phyloP scores from a whole-genome alignment of 306 rosid species.

The Morella rubra region DNA sequence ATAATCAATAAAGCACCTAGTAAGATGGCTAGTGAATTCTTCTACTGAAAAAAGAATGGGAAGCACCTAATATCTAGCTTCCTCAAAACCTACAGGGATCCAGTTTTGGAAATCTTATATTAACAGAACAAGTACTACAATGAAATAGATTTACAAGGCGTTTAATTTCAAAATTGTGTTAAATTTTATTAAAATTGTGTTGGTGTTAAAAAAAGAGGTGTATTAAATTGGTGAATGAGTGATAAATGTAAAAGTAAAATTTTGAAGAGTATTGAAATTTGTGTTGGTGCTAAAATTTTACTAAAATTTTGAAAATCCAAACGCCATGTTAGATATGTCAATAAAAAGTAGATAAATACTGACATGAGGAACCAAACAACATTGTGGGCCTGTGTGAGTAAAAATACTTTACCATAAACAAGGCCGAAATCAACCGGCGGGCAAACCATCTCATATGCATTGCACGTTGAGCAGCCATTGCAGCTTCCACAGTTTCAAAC shows the following conservation, averaged over 20 bases:
- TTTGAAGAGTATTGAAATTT: no score
- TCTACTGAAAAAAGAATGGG: not conserved
- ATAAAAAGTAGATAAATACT: conserved; percentile 1
- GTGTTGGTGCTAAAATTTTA: no score
- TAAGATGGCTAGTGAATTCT: not conserved
- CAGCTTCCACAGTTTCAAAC: conserved; percentile 80
- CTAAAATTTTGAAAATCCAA: no score
- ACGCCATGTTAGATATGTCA: no score
- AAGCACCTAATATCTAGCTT: not conserved
- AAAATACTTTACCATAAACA: conserved; percentile 67
- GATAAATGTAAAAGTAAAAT: no score
- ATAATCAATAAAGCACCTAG: not conserved
- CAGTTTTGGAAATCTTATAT: not conserved
- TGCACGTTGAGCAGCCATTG: conserved; percentile 80
- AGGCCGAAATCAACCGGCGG: conserved; percentile 75
- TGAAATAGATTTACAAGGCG: no score
- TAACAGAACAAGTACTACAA: not conserved
- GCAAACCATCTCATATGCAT: conserved; percentile 99
- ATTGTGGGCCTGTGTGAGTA: not conserved
- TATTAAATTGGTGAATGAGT: no score
- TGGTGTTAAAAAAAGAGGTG: no score
- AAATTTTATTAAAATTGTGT: no score
- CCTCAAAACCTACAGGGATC: not conserved
- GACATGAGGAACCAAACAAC: not conserved
- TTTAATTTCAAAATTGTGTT: no score